Evolutionary conservation across 1,139 yeast genomes (phyloP).

Genomic region (Ogataea hybrid): DNA sequence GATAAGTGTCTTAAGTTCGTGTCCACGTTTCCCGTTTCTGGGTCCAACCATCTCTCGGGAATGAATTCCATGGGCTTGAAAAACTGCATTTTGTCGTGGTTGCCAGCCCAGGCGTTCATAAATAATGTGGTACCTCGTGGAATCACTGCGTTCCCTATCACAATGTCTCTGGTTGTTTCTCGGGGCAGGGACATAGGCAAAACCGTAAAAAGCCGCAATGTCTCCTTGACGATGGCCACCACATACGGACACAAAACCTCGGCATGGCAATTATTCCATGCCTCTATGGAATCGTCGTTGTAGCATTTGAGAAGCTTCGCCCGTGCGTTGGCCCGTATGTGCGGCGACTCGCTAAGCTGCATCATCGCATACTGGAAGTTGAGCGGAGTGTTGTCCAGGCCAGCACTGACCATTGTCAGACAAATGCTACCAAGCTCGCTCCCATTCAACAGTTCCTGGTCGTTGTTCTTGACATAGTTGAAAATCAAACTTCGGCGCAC

Average conservation of each 20-base stretch:
- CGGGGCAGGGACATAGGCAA: constrained; percentile 69
- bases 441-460: constrained; percentile 12
- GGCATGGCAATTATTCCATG: constrained; percentile 42
- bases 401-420: constrained; percentile 77
- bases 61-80: constrained; percentile 49
- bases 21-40: constrained; percentile 15
- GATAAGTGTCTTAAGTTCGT: constrained; percentile 45
- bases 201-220: constrained; percentile 61
- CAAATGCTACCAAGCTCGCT: constrained; percentile 61
- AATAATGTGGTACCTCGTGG: constrained; percentile 57
- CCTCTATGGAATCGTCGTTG: constrained; percentile 35
- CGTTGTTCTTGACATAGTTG: constrained; percentile 21
- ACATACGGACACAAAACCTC: constrained; percentile 45
- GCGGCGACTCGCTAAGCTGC: constrained; percentile 50
- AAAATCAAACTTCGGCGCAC: constrained; percentile 29
- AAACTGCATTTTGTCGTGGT: constrained; percentile 54
- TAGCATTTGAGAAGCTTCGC: constrained; percentile 36
- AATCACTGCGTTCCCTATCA: constrained; percentile 39
- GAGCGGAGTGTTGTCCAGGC: constrained; percentile 70
- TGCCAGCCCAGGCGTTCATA: constrained; percentile 71
- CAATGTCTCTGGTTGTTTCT: constrained; percentile 49
- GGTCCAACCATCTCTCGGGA: constrained; percentile 59
- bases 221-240: constrained; percentile 60
- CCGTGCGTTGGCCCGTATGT: constrained; percentile 44
- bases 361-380: constrained; percentile 62